These are phyloP conservation scores for Tubosaeta sp. DNA, from an alignment of 768 basidiomycete species.

Conservation along the genomic window DNA sequence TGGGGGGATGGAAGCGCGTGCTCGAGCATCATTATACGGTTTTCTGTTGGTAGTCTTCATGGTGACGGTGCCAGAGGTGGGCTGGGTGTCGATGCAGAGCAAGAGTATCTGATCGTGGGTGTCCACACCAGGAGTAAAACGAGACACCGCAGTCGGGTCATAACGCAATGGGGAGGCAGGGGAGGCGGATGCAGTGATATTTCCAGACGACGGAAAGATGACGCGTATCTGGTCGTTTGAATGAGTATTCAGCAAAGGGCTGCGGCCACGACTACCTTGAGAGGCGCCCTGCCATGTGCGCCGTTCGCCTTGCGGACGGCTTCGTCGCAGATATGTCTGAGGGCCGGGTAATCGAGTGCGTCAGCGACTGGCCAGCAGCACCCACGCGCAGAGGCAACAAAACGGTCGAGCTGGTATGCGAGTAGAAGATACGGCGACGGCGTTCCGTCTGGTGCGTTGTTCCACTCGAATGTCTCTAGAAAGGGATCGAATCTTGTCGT, in stretches of 20 bases:
- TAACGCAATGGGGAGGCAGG: constrained; percentile 29
- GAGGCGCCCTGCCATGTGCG: constrained; percentile 1
- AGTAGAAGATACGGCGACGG: constrained; percentile 63
- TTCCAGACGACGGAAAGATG: constrained; percentile 38
- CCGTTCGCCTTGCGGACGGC: constrained; percentile 34
- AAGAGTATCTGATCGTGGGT: constrained; percentile 32
- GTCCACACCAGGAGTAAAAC: constrained; percentile 33
- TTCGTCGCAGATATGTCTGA: constrained; percentile 44
- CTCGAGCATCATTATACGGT: constrained; percentile 61
- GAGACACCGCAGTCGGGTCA: constrained; percentile 39
- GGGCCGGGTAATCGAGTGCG: constrained; percentile 33
- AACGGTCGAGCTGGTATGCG: constrained; percentile 55
- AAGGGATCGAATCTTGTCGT: constrained; percentile 57
- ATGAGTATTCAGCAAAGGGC: neutral
- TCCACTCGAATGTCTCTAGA: constrained; percentile 50
- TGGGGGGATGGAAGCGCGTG: constrained; percentile 44
- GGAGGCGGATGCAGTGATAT: constrained; percentile 33
- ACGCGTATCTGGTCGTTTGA: constrained; percentile 47
- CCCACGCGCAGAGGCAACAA: constrained; percentile 44
- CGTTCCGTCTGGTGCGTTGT: constrained; percentile 44
- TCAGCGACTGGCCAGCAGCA: constrained; percentile 46
- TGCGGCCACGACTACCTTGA: constrained; percentile 20
- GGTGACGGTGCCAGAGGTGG: constrained; percentile 46
- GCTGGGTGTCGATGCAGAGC: constrained; percentile 51
- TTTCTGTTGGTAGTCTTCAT: constrained; percentile 69